Evolutionary conservation across 306 rosid species (phyloP), one percentile per base, ranked within the genome.

Genomic region (Gastrolobium villosum): DNA sequence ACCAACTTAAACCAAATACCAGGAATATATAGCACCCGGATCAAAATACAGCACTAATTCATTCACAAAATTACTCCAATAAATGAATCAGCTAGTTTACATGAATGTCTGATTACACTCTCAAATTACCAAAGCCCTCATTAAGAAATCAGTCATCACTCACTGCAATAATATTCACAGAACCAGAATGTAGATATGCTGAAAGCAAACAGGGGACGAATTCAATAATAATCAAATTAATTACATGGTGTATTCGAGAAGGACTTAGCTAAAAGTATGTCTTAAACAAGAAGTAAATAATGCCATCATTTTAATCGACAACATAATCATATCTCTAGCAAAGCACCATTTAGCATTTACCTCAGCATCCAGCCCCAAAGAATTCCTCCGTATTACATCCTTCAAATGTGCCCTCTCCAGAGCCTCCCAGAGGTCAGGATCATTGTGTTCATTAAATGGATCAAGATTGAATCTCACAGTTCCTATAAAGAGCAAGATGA

Each of bases 401-500:
- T 91, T 95, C 56, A 92, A 86, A 86, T 92, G 90, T 56, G 98
- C 97, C 81, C 96, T 88, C 86, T 95, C 95, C 48, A 95, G 78
- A 61, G 97, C 95, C 87, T 92, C 97, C 99, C 99, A 95, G 65
- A 92, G 91, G 80, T 95, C 95, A 91, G 97, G 88, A 82, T 92
- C 98, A 70, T 83, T 89, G 74, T 95, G 95, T 63, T 92, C 98
- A 65, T 64, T 59, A 57, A 95, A 95, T 34, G 99, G 97, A 83
- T 95, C 98, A 15, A 95, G 95, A 79, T 95, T 95, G 60, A 92
- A 95, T 63, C 98, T 87, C 57, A 92, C 89, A 14, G 97, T 89
- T 74, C 99, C 99, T 95, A 67, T 7, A 43, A 81, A 54, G 69
- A 2, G 68, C 32, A 62, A 79, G 43, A 45, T 5, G 72, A 52